Evolutionary conservation across 108 stramenopile species (phyloP).

Genomic region (Epithemia pelagica): DNA sequence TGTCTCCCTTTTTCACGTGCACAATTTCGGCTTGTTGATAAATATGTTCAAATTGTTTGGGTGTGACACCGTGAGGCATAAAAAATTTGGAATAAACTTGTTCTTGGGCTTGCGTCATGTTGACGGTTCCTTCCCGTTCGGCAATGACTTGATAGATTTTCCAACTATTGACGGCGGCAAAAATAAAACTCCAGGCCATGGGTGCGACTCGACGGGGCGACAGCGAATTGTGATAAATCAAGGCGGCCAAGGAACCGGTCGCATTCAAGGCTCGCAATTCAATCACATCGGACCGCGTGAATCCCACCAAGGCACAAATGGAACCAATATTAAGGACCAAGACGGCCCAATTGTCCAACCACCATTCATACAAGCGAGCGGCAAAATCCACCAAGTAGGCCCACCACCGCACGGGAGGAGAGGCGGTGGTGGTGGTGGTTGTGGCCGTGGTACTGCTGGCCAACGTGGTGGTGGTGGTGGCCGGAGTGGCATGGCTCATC

Average conservation of each 20-base stretch:
- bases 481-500: too few relatives aligned
- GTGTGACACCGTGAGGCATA: conserved; percentile 69
- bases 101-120: conserved; percentile 42
- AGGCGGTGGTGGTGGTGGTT: too few relatives aligned
- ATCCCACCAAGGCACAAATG: conserved; percentile 53
- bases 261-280: conserved; percentile 57
- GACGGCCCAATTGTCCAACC: conserved; percentile 42
- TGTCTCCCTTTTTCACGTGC: conserved; percentile 28
- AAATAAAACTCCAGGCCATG: conserved; percentile 52
- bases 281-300: conserved; percentile 67
- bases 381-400: neutral
- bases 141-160: conserved; percentile 55
- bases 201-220: too few relatives aligned
- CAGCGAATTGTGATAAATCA: conserved; percentile 36
- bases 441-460: too few relatives aligned
- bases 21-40: conserved; percentile 21
- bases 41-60: conserved; percentile 71
- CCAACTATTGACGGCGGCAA: conserved; percentile 58
- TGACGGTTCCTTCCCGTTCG: conserved; percentile 57
- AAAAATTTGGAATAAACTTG: conserved; percentile 62
- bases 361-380: neutral
- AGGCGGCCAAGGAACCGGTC: conserved; percentile 45
- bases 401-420: too few relatives aligned
- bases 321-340: conserved; percentile 72
- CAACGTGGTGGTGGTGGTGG: too few relatives aligned